Percentiles rank a stretch among this genome's conserved stretches.
phyloP scores from a whole-genome alignment of 306 rosid species.

The Citrullus mucosospermus region DNA sequence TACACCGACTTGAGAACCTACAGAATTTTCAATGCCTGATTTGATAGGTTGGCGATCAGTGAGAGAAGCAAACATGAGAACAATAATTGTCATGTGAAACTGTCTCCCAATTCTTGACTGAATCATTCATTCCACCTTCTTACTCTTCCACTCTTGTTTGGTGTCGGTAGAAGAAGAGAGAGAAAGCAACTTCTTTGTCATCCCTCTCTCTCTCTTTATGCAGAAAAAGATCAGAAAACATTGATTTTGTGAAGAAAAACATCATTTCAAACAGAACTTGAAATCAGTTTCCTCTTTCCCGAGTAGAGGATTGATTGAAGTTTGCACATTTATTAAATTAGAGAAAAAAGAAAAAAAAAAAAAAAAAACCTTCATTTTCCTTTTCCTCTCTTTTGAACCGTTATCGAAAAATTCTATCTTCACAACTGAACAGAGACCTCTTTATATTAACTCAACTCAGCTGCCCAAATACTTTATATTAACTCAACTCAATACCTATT shows the following conservation, averaged over 20 bases:
- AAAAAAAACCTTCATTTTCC: not conserved
- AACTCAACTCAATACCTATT: too few relatives aligned
- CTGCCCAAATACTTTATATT: too few relatives aligned
- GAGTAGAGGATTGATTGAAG: too few relatives aligned
- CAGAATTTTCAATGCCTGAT: not conserved
- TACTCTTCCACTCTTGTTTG: not conserved
- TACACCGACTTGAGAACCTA: not conserved
- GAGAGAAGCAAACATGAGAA: not conserved
- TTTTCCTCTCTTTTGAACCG: too few relatives aligned
- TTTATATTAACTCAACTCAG: too few relatives aligned
- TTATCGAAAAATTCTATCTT: too few relatives aligned
- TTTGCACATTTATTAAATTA: too few relatives aligned
- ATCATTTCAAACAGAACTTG: not conserved
- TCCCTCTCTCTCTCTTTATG: too few relatives aligned
- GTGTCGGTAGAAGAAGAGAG: not conserved
- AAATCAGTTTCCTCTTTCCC: not conserved
- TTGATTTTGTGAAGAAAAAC: not conserved
- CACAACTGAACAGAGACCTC: too few relatives aligned
- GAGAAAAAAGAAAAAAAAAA: too few relatives aligned
- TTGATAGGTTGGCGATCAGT: not conserved
- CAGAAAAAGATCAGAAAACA: not conserved
- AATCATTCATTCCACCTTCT: not conserved
- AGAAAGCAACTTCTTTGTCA: not conserved
- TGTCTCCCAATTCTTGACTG: not conserved
- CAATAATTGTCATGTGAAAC: slow-evolving; percentile 5